Base-by-base conservation (phyloP, 257 asterid species). In the Voacanga thouarsii region DNA sequence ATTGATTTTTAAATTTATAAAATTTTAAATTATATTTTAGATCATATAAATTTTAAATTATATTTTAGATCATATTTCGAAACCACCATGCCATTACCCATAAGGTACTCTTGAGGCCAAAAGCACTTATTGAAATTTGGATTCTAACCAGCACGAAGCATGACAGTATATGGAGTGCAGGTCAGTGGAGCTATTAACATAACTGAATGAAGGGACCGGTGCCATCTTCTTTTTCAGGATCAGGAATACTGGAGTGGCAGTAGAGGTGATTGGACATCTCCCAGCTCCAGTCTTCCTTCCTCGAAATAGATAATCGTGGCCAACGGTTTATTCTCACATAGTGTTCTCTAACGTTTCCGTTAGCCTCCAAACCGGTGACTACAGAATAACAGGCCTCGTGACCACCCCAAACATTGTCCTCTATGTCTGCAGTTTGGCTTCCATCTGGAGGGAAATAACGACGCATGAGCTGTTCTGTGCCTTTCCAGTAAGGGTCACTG, bases 211-310 rank as follows among this genome's bases (percentile, higher is more conserved):
- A 63, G 39, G 94, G 96, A n/a, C 94, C 96, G 6, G 96, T 88
- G 56, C 92, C 94, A 16, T 55, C 87, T 50, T 72, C 76, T 53
- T 81, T 82, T 21, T 82, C 87, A 75, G 92, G 79, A 77, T 94
- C 97, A 28, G 93, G 91, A 61, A 94, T 49, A 81, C 96, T 90
- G 37, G 83, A 73, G 86, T 90, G 92, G 84, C 72, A 72, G 80
- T 78, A 82, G 24, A 94, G 79, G 70, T 82, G 85, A 84, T 87
- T 92, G 21, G 83, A 75, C 39, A 94, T 78, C 68, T 84, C 90
- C 98, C 98, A 94, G 74, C 96, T 80, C 97, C 98, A 92, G 78
- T 92, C 97, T 7, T 65, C 82, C 74, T 77, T 89, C 82, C 98
- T 88, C 55, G 80, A 77, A 44, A 92, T 89, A 30, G 79, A 55